Conservation (phyloP, 768 basidiomycete species). For the Dentipellis fragilis region DNA sequence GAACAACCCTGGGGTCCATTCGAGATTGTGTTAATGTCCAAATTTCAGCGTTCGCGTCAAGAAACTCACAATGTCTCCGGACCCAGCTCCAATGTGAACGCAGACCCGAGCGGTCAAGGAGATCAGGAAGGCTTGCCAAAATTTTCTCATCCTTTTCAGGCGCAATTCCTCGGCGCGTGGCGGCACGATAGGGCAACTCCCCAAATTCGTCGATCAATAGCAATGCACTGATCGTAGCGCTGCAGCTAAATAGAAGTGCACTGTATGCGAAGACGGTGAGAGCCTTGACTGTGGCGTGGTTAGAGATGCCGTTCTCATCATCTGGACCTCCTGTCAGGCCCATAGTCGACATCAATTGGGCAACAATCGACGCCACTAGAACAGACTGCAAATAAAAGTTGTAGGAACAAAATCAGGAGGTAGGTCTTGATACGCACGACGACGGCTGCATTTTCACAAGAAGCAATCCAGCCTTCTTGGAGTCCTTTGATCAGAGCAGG, state of each 20-base stretch:
- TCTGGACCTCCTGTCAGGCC: no score
- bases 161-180: not conserved
- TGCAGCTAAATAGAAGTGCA: constrained; percentile 11
- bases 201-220: constrained; percentile 9
- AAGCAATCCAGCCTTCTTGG: not conserved
- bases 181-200: constrained; percentile 3
- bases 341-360: constrained; percentile 9
- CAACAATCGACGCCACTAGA: constrained; percentile 8
- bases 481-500: not conserved
- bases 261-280: constrained; percentile 12
- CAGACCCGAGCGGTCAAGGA: not conserved
- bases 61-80: not conserved
- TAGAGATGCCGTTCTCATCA: not conserved
- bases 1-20: not conserved
- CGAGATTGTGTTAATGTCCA: not conserved
- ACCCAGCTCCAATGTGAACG: not conserved
- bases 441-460: not conserved
- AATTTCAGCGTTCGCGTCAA: not conserved
- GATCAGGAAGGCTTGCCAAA: not conserved
- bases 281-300: not conserved
- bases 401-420: not conserved
- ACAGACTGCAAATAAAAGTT: not conserved
- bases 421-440: constrained; percentile 2
- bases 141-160: not conserved
- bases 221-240: constrained; percentile 8